These are phyloP conservation scores for Boletellus deceptivus DNA, from an alignment of 1,284 basidiomycete species.

Conservation along the genomic window DNA sequence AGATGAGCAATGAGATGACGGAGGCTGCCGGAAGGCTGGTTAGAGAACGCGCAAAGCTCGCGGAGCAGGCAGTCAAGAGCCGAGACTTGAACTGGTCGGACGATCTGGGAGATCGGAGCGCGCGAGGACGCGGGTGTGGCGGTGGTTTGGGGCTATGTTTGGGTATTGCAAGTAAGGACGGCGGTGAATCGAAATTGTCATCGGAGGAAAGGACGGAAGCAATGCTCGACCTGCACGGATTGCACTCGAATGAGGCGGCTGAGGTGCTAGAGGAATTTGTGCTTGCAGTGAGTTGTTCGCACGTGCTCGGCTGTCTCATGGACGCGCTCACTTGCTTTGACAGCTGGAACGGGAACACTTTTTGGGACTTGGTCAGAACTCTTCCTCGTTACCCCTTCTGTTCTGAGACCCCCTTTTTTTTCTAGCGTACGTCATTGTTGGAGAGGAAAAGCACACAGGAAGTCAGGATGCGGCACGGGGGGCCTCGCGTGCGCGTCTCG, in stretches of 20 bases:
- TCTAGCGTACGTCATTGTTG: constrained; percentile 86
- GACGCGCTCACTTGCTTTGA: constrained; percentile 11
- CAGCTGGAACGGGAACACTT: constrained; percentile 85
- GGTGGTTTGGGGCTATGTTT: constrained; percentile 81
- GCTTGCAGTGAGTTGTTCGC: constrained; percentile 61
- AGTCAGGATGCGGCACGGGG: constrained; percentile 80
- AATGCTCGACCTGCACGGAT: constrained; percentile 80
- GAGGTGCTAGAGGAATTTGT: constrained; percentile 92
- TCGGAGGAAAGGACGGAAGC: constrained; percentile 83
- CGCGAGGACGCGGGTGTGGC: constrained; percentile 76
- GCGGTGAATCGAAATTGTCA: constrained; percentile 56
- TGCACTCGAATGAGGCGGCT: constrained; percentile 90
- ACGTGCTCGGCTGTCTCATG: background rate
- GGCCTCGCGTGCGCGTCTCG: constrained; percentile 78
- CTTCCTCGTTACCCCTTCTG: background rate
- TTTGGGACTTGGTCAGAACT: constrained; percentile 70
- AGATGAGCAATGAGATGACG: constrained; percentile 83
- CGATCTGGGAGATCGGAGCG: constrained; percentile 76
- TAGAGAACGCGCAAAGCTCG: constrained; percentile 71
- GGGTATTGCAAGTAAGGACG: constrained; percentile 70
- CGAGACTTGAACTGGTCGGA: constrained; percentile 77
- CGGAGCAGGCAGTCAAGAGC: constrained; percentile 71
- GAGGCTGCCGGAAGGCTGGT: constrained; percentile 80
- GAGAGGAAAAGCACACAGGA: constrained; percentile 94
- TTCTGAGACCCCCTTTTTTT: constrained; percentile 11